These are phyloP conservation scores for Lentinula raphanica DNA, from an alignment of 768 basidiomycete species.

Conservation along the genomic window DNA sequence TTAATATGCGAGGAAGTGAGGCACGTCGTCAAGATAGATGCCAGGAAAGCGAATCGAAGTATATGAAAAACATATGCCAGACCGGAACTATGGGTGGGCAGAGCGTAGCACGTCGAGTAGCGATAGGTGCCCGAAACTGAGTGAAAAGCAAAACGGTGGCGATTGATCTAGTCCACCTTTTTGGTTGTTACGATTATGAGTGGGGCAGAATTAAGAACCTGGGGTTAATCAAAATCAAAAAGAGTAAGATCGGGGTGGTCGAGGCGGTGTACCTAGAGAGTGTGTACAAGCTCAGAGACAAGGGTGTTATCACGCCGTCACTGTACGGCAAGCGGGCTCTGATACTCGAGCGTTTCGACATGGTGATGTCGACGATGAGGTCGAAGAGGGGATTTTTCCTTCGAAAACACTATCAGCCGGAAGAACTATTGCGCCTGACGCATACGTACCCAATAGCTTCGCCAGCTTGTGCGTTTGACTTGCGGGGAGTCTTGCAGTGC, in stretches of 20 bases:
- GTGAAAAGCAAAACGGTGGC: neutral
- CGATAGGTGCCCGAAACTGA: no score
- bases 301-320: neutral
- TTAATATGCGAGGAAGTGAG: neutral
- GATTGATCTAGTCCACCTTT: neutral
- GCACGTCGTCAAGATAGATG: neutral
- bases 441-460: neutral
- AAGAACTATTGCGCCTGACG: neutral
- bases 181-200: no score
- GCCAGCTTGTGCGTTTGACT: conserved; percentile 19
- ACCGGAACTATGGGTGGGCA: neutral
- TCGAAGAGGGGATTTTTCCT: neutral
- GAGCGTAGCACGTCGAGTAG: neutral
- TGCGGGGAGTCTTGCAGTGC: conserved; percentile 34
- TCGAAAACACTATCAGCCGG: neutral
- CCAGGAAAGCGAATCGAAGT: neutral
- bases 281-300: no score
- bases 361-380: neutral
- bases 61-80: no score
- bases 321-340: neutral
- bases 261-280: no score
- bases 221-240: no score
- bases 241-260: no score
- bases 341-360: neutral
- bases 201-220: no score